phyloP scores from a whole-genome alignment of 257 asterid species.

The Lantana camara region DNA sequence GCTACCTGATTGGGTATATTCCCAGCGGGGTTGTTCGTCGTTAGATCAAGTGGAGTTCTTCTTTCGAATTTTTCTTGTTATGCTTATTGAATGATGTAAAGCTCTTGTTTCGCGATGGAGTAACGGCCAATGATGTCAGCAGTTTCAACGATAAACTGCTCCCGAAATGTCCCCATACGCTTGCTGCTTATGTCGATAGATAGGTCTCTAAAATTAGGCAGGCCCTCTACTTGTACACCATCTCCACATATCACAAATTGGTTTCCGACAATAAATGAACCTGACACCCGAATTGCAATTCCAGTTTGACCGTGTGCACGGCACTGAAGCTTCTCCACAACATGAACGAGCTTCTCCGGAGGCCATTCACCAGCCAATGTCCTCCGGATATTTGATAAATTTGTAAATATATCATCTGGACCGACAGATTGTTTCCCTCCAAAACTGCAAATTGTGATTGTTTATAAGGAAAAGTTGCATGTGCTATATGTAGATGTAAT shows the following conservation, averaged over 20 bases:
- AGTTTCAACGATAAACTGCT: constrained; percentile 69
- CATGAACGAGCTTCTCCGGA: constrained; percentile 91
- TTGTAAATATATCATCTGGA: constrained; percentile 52
- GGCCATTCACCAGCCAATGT: constrained; percentile 96
- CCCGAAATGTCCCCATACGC: constrained; percentile 88
- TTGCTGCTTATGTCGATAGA: constrained; percentile 73
- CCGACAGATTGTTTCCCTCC: constrained; percentile 73
- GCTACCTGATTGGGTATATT: too few relatives aligned
- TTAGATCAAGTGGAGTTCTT: too few relatives aligned
- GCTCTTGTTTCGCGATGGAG: constrained; percentile 83
- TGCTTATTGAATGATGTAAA: constrained; percentile 52
- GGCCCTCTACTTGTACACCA: constrained; percentile 88
- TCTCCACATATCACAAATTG: constrained; percentile 97
- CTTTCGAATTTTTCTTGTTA: too few relatives aligned
- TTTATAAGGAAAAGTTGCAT: constrained; percentile 20
- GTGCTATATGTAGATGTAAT: not conserved
- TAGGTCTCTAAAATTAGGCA: constrained; percentile 77
- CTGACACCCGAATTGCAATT: constrained; percentile 81
- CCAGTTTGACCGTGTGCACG: constrained; percentile 71
- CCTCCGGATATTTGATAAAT: constrained; percentile 64
- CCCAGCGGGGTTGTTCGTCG: too few relatives aligned
- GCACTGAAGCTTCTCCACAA: constrained; percentile 95
- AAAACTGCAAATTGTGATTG: constrained; percentile 52
- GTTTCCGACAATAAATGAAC: constrained; percentile 85
- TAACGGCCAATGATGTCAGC: constrained; percentile 63